Conservation (phyloP, 495 filamentous ascomycete species). For the Neurospora tetraspora region DNA sequence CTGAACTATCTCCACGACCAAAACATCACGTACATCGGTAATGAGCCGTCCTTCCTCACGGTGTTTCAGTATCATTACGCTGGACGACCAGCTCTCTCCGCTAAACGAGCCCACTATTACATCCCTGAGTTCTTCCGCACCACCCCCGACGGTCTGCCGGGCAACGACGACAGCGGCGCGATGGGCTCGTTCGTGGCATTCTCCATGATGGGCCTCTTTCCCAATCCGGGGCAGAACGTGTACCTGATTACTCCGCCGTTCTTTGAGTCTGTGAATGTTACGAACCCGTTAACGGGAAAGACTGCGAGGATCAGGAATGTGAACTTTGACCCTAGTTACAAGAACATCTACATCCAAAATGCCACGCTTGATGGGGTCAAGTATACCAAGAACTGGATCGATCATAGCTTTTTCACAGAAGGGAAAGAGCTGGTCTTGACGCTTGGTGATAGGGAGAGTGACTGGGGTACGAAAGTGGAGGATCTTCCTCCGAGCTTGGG, state of each 20-base stretch:
- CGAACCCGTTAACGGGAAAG: conserved; percentile 45
- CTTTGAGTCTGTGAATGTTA: conserved; percentile 56
- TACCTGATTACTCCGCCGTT: conserved; percentile 62
- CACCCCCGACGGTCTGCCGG: conserved; percentile 51
- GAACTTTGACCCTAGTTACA: conserved; percentile 55
- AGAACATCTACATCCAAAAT: conserved; percentile 57
- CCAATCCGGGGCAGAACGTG: conserved; percentile 63
- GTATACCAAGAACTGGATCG: conserved; percentile 63
- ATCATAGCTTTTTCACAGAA: conserved; percentile 63
- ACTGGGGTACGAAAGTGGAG: conserved; percentile 53
- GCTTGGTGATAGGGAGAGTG: conserved; percentile 55
- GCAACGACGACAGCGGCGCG: conserved; percentile 63
- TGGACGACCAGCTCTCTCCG: conserved; percentile 53
- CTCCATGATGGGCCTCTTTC: conserved; percentile 65
- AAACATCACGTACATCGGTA: conserved; percentile 60
- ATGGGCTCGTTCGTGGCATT: conserved; percentile 65
- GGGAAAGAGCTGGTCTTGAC: conserved; percentile 59
- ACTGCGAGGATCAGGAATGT: conserved; percentile 49
- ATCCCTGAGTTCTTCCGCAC: conserved; percentile 58
- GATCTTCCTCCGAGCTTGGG: conserved; percentile 54
- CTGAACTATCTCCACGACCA: conserved; percentile 56
- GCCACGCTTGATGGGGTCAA: conserved; percentile 55
- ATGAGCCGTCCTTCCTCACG: conserved; percentile 62
- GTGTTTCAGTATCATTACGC: conserved; percentile 65
- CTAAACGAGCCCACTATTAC: conserved; percentile 52